These are phyloP conservation scores for Botrytis porri DNA, from an alignment of 2,329 filamentous ascomycete genomes.

Conservation along the genomic window DNA sequence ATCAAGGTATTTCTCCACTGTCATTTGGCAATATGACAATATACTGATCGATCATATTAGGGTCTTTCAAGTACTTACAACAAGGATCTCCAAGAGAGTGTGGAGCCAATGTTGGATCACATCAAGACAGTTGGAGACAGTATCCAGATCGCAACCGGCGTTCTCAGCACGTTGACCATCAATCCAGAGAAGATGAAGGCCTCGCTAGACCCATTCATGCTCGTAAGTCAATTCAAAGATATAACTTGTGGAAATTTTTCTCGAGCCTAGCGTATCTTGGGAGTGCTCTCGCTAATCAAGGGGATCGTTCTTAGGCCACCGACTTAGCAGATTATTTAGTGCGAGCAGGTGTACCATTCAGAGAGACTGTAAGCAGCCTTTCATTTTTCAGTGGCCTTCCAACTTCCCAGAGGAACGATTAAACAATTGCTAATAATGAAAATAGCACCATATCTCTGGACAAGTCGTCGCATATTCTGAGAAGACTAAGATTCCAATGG, in stretches of 20 bases:
- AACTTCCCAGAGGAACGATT: too few species aligned
- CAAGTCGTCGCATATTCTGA: conserved; percentile 71
- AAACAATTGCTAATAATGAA: not conserved
- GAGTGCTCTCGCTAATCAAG: not conserved
- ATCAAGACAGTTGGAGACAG: conserved; percentile 80
- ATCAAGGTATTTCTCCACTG: conserved; percentile 41
- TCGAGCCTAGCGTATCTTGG: conserved; percentile 3
- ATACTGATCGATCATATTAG: conserved; percentile 39
- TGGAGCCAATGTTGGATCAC: conserved; percentile 81
- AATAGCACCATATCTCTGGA: conserved; percentile 67
- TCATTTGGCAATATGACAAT: not conserved
- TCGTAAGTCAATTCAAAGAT: conserved; percentile 39
- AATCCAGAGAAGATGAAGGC: conserved; percentile 74
- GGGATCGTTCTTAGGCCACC: conserved; percentile 38
- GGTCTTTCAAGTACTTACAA: conserved; percentile 55
- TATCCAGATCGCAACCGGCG: conserved; percentile 77
- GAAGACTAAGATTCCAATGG: conserved; percentile 63
- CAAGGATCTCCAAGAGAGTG: conserved; percentile 63
- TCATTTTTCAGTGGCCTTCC: not conserved
- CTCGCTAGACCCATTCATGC: conserved; percentile 78
- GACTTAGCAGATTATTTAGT: conserved; percentile 65
- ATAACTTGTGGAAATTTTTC: not conserved
- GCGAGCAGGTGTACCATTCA: conserved; percentile 68
- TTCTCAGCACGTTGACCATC: conserved; percentile 69
- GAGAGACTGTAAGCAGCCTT: conserved; percentile 52